phyloP scores from a whole-genome alignment of 768 basidiomycete species.

The Filobasidium floriforme region DNA sequence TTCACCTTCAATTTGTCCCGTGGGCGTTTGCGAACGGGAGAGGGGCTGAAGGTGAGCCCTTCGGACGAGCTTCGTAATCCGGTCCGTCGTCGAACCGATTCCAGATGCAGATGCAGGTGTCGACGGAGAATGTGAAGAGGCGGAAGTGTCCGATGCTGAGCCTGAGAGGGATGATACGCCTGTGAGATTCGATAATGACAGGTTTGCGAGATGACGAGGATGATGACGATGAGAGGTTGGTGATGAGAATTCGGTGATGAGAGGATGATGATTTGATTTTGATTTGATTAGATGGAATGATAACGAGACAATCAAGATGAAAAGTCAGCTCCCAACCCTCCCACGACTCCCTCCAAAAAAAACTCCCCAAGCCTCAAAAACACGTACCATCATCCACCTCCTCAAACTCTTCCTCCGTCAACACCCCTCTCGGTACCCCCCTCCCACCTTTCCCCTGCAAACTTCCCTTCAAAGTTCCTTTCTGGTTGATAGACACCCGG shows the following conservation, averaged over 20 bases:
- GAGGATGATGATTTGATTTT: neutral
- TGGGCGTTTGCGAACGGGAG: too few species aligned
- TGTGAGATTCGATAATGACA: too few species aligned
- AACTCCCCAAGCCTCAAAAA: too few species aligned
- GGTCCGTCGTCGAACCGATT: too few species aligned
- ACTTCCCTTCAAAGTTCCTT: constrained; percentile 17
- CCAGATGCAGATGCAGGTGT: neutral
- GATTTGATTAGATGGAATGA: constrained; percentile 45
- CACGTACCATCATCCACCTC: constrained; percentile 68
- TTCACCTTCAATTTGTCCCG: too few species aligned
- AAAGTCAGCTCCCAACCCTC: too few species aligned
- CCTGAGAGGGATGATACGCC: constrained; percentile 67
- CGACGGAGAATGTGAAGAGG: constrained; percentile 16
- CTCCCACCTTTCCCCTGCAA: too few species aligned
- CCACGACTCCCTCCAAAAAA: too few species aligned
- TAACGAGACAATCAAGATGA: neutral
- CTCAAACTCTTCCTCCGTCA: constrained; percentile 65
- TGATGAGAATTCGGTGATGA: too few species aligned
- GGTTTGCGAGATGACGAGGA: too few species aligned
- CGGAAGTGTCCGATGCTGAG: constrained; percentile 56
- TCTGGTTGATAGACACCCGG: constrained; percentile 57
- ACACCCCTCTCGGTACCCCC: constrained; percentile 55
- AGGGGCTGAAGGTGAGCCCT: constrained; percentile 48
- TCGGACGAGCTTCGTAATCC: constrained; percentile 58
- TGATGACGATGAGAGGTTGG: neutral